phyloP scores from a whole-genome alignment of 2,329 filamentous ascomycete genomes.

The Monilinia aucupariae region DNA sequence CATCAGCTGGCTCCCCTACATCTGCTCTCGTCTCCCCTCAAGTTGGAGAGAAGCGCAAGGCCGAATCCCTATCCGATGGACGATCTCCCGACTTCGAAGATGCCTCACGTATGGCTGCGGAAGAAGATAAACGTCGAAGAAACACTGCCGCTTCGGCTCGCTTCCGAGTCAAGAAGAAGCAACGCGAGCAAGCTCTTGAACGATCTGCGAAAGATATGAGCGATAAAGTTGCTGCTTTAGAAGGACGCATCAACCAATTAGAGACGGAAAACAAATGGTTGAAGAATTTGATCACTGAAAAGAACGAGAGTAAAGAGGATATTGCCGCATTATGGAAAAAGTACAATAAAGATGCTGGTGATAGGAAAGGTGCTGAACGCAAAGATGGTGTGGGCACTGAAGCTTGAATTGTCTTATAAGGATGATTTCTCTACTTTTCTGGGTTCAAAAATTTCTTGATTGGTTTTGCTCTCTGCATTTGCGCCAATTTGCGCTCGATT shows the following conservation, averaged over 20 bases:
- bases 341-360: slow-evolving; percentile 35
- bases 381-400: slow-evolving; percentile 35
- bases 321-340: slow-evolving; percentile 39
- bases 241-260: slow-evolving; percentile 69
- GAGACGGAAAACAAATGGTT: slow-evolving; percentile 80
- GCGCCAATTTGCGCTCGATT: slow-evolving; percentile 19
- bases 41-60: slow-evolving; percentile 33
- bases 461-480: slow-evolving; percentile 15
- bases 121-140: slow-evolving; percentile 83
- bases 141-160: slow-evolving; percentile 86
- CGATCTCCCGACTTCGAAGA: slow-evolving; percentile 54
- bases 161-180: slow-evolving; percentile 95
- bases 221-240: slow-evolving; percentile 69
- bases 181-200: slow-evolving; percentile 81
- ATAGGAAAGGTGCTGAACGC: slow-evolving; percentile 32
- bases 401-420: slow-evolving; percentile 19
- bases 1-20: slow-evolving; percentile 21
- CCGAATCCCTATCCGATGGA: slow-evolving; percentile 35
- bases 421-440: slow-evolving; percentile 1
- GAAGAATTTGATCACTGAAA: slow-evolving; percentile 74
- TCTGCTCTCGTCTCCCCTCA: slow-evolving; percentile 30
- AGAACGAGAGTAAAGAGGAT: slow-evolving; percentile 53
- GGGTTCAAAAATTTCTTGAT: background rate
- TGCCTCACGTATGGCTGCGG: slow-evolving; percentile 65
- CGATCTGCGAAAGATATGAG: slow-evolving; percentile 76